Conservation (phyloP, 2,329 filamentous ascomycete species). For the Meredithiella fracta region DNA sequence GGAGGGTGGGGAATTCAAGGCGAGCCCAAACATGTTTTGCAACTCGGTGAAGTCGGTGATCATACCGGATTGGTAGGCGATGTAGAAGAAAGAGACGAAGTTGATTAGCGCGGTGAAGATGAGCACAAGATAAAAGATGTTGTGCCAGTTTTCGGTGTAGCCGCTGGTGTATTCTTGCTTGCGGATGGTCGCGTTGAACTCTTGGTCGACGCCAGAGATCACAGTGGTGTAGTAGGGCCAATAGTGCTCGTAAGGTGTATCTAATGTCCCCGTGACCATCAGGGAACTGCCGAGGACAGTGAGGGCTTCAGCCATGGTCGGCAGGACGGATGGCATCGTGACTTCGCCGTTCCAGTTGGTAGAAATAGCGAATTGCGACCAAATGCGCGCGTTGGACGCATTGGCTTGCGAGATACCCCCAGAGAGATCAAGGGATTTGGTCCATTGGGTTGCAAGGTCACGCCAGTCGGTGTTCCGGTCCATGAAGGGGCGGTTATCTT, state of each 20-base stretch:
- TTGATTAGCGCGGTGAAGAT: constrained; percentile 44
- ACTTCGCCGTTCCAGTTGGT: neutral
- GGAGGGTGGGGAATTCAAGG: constrained; percentile 41
- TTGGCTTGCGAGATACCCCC: constrained; percentile 38
- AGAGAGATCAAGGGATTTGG: constrained; percentile 36
- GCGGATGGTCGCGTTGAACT: constrained; percentile 47
- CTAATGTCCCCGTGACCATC: constrained; percentile 40
- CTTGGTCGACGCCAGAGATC: constrained; percentile 31
- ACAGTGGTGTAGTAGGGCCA: constrained; percentile 28
- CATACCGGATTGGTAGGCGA: constrained; percentile 37
- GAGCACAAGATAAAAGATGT: constrained; percentile 37
- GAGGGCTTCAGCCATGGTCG: constrained; percentile 57
- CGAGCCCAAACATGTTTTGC: constrained; percentile 55
- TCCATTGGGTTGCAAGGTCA: constrained; percentile 37
- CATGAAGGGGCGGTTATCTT: neutral
- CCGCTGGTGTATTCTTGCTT: constrained; percentile 57
- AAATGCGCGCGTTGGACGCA: constrained; percentile 40
- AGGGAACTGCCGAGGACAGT: constrained; percentile 54
- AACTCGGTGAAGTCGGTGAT: constrained; percentile 69
- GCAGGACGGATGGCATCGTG: constrained; percentile 23
- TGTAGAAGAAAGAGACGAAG: constrained; percentile 45
- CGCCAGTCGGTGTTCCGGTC: neutral
- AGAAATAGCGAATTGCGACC: constrained; percentile 33
- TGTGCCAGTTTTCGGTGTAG: constrained; percentile 42
- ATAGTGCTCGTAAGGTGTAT: constrained; percentile 42